Evolutionary conservation across 306 rosid species (phyloP).

Genomic region (Dryas drummondii): DNA sequence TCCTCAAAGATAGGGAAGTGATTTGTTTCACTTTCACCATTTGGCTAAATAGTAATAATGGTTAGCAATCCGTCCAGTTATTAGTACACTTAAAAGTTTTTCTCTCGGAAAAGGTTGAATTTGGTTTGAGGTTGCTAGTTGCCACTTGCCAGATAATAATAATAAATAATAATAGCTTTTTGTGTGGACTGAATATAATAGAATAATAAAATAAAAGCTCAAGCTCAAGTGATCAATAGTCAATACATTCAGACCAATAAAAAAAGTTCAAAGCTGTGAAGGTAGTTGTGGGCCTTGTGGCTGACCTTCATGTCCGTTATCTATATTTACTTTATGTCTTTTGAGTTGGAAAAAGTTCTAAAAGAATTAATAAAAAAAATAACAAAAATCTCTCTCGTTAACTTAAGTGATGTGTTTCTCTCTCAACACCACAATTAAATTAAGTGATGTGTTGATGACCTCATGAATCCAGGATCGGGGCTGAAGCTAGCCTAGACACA

Average conservation of each 20-base stretch:
- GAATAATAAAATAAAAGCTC: neutral
- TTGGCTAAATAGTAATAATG: too few relatives aligned
- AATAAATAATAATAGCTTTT: neutral
- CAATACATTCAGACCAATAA: too few relatives aligned
- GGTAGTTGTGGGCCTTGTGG: neutral
- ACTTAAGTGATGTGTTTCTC: too few relatives aligned
- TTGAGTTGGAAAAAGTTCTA: neutral
- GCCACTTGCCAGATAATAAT: neutral
- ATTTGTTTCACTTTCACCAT: neutral
- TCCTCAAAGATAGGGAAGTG: neutral
- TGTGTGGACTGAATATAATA: constrained; percentile 12
- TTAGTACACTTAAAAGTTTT: neutral
- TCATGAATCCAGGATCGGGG: too few relatives aligned
- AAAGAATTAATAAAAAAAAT: neutral
- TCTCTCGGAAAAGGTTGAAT: neutral
- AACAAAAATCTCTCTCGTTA: too few relatives aligned
- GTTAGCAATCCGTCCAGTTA: neutral
- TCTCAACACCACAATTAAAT: too few relatives aligned
- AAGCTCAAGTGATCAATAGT: neutral
- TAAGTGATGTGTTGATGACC: too few relatives aligned
- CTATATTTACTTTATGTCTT: too few relatives aligned
- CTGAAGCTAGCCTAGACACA: too few relatives aligned
- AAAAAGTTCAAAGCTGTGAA: neutral
- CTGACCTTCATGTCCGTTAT: neutral
- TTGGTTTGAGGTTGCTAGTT: neutral